Evolutionary conservation across 371 early-diverging fungal genomes (phyloP).

Genomic region (Mucor racemosus): DNA sequence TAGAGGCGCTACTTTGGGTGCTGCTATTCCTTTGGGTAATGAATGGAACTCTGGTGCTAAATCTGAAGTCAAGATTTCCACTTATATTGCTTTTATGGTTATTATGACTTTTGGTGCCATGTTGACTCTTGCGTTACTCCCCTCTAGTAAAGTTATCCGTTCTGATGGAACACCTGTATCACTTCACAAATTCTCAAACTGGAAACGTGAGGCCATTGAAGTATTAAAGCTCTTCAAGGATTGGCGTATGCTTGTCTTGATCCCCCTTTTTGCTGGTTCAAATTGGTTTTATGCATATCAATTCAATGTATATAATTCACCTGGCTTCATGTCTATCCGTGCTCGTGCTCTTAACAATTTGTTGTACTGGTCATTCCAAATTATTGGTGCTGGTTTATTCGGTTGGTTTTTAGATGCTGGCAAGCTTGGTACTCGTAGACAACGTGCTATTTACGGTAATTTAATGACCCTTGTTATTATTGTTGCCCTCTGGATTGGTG

Average conservation of each 20-base stretch:
- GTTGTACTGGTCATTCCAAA: conserved; percentile 76
- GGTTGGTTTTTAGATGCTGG: conserved; percentile 61
- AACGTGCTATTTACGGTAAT: conserved; percentile 62
- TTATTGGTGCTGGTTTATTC: conserved; percentile 64
- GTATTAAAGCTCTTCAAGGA: conserved; percentile 68
- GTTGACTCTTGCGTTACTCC: conserved; percentile 61
- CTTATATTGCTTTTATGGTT: conserved; percentile 71
- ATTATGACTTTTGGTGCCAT: conserved; percentile 67
- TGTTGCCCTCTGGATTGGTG: conserved; percentile 62
- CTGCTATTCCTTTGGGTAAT: conserved; percentile 66
- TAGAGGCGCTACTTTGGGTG: conserved; percentile 76
- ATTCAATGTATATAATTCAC: conserved; percentile 41
- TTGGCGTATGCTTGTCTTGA: conserved; percentile 66
- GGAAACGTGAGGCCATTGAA: conserved; percentile 57
- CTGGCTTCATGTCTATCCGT: conserved; percentile 58
- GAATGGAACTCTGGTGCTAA: conserved; percentile 51
- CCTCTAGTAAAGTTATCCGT: conserved; percentile 64
- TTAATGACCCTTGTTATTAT: conserved; percentile 45
- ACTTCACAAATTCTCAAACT: conserved; percentile 61
- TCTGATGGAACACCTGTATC: conserved; percentile 69
- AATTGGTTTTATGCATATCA: conserved; percentile 84
- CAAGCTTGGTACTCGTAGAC: conserved; percentile 46
- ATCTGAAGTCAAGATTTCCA: conserved; percentile 29
- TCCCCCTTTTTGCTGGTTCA: conserved; percentile 73
- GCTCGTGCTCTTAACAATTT: conserved; percentile 69